Evolutionary conservation across 2,329 filamentous ascomycete species (phyloP).

Genomic region (Pseudocercospora fijiensis): DNA sequence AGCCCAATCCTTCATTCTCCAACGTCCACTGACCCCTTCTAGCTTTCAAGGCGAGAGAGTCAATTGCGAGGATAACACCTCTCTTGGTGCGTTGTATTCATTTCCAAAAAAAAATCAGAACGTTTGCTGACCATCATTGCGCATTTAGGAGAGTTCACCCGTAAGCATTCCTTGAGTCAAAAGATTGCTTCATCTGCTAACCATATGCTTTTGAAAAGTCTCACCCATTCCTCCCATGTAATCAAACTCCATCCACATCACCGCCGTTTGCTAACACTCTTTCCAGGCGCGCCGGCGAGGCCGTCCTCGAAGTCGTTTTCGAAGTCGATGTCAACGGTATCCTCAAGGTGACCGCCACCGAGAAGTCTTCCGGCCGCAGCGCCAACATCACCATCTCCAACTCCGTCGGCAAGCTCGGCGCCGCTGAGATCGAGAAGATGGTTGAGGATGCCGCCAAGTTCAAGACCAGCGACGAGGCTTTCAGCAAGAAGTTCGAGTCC

Average conservation of each 20-base stretch:
- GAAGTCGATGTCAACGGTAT: slow-evolving; percentile 98
- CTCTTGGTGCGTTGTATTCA: slow-evolving; percentile 55
- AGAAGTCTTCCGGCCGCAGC: slow-evolving; percentile 96
- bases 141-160: neutral
- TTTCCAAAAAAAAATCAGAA: neutral
- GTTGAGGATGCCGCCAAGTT: slow-evolving; percentile 96
- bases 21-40: neutral
- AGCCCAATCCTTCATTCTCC: slow-evolving; percentile 57
- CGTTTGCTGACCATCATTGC: neutral
- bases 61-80: slow-evolving; percentile 98
- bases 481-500: slow-evolving; percentile 99
- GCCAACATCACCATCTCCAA: slow-evolving; percentile 99
- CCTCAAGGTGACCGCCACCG: slow-evolving; percentile 96
- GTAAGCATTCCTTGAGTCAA: slow-evolving; percentile 65
- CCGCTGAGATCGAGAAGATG: slow-evolving; percentile 95
- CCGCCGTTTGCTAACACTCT: neutral
- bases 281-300: slow-evolving; percentile 65
- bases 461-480: slow-evolving; percentile 96
- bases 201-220: slow-evolving; percentile 54
- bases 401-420: slow-evolving; percentile 97
- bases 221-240: neutral
- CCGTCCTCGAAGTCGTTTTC: slow-evolving; percentile 95
- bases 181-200: slow-evolving; percentile 72
- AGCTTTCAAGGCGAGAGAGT: slow-evolving; percentile 62
- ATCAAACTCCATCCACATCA: neutral